A percentile compares a stretch with the other conserved stretches of the same genome.
Evolutionary conservation across 2,329 filamentous ascomycete species (phyloP).

Genomic region (Alternaria gaisen): DNA sequence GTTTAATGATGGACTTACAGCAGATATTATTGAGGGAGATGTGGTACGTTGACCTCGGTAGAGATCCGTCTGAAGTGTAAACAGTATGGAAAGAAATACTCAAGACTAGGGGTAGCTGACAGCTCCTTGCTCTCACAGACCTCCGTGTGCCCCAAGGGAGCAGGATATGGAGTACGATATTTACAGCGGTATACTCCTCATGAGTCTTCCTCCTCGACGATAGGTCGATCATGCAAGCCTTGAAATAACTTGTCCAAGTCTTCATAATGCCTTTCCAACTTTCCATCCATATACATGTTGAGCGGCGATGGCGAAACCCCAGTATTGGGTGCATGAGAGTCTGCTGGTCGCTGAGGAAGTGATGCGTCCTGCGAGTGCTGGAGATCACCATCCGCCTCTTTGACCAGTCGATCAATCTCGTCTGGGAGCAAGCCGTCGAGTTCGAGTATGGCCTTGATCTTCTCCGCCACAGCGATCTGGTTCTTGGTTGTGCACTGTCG

Average conservation of each 20-base stretch:
- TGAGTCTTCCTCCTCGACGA: too few species aligned
- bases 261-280: neutral
- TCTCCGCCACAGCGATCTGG: neutral
- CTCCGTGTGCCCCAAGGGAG: too few species aligned
- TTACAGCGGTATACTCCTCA: too few species aligned
- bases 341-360: rapidly evolving
- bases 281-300: neutral
- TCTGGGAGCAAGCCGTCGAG: neutral
- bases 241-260: neutral
- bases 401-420: neutral
- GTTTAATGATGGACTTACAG: too few species aligned
- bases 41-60: too few species aligned
- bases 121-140: too few species aligned
- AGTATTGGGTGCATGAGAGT: rapidly evolving
- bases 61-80: too few species aligned
- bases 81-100: too few species aligned
- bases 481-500: neutral
- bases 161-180: too few species aligned
- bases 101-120: too few species aligned
- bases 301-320: neutral
- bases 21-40: too few species aligned
- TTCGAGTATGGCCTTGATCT: constrained; percentile 1
- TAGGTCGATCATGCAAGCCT: neutral
- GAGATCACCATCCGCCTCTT: neutral
- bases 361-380: neutral